Conservation (phyloP, 106 monocot species). For the Amphibolis antarctica region DNA sequence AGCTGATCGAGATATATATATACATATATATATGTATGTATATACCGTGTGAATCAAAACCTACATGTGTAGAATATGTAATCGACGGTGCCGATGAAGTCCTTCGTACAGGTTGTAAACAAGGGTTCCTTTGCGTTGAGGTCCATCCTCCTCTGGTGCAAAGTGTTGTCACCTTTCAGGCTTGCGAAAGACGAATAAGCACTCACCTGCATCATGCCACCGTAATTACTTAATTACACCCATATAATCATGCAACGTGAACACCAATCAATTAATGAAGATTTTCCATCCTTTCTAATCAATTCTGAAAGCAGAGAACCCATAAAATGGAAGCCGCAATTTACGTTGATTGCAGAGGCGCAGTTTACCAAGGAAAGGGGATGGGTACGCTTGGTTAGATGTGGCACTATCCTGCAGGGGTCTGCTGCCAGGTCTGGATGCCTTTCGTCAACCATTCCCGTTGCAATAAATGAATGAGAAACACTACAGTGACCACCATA, state of each 20-base stretch:
- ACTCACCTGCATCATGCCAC: slow-evolving; percentile 41
- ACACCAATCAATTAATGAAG: too few species aligned
- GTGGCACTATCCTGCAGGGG: slow-evolving; percentile 69
- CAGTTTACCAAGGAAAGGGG: slow-evolving; percentile 63
- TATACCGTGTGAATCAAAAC: not conserved
- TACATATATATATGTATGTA: not conserved
- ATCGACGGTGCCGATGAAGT: slow-evolving; percentile 74
- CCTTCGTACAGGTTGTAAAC: slow-evolving; percentile 71
- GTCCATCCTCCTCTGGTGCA: slow-evolving; percentile 58
- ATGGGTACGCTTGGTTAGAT: slow-evolving; percentile 56
- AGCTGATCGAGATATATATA: not conserved
- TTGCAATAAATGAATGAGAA: slow-evolving; percentile 73
- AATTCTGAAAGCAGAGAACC: not conserved
- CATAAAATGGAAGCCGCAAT: not conserved
- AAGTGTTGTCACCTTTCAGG: slow-evolving; percentile 47
- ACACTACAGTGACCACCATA: slow-evolving; percentile 44
- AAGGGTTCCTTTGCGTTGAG: slow-evolving; percentile 62
- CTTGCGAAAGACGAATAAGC: slow-evolving; percentile 84
- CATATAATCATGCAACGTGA: too few species aligned
- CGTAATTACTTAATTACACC: too few species aligned
- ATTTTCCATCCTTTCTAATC: too few species aligned
- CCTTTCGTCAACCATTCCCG: slow-evolving; percentile 60
- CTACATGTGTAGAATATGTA: slow-evolving; percentile 95
- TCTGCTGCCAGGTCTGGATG: slow-evolving; percentile 83
- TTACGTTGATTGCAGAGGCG: not conserved